Conservation (phyloP, 805 yeast genomes). For the Ogataea saltuana region DNA sequence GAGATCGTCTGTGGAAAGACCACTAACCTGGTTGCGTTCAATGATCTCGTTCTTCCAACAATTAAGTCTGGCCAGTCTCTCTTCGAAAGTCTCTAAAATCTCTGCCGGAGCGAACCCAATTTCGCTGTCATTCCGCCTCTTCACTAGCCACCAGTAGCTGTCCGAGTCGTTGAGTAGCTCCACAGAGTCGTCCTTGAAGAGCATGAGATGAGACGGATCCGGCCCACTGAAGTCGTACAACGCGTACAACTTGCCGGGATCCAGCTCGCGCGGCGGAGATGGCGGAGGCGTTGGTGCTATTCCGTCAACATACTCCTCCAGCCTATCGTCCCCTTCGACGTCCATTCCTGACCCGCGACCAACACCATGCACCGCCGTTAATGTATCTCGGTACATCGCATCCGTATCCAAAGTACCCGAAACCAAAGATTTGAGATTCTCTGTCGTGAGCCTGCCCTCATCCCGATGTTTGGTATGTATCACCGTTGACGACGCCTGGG, state of each 20-base stretch:
- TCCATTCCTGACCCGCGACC: background rate
- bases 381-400: conserved; percentile 15
- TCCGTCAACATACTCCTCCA: conserved; percentile 44
- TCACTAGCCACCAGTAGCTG: conserved; percentile 95
- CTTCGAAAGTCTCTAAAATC: conserved; percentile 86
- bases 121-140: conserved; percentile 38
- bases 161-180: conserved; percentile 82
- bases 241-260: conserved; percentile 83
- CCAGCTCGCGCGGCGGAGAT: conserved; percentile 78
- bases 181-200: conserved; percentile 80
- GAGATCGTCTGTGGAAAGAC: conserved; percentile 29
- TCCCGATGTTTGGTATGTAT: conserved; percentile 20
- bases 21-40: conserved; percentile 38
- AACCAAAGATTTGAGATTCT: conserved; percentile 12
- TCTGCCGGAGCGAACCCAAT: conserved; percentile 98
- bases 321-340: conserved; percentile 14
- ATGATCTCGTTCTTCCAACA: conserved; percentile 87
- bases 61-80: conserved; percentile 86
- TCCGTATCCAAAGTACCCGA: conserved; percentile 31
- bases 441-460: conserved; percentile 11
- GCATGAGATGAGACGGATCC: conserved; percentile 86
- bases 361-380: conserved; percentile 3
- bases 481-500: conserved; percentile 34
- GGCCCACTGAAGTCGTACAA: conserved; percentile 87
- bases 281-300: conserved; percentile 66